phyloP scores from a whole-genome alignment of 148 eudicot species.

The Chenopodium berlandieri region DNA sequence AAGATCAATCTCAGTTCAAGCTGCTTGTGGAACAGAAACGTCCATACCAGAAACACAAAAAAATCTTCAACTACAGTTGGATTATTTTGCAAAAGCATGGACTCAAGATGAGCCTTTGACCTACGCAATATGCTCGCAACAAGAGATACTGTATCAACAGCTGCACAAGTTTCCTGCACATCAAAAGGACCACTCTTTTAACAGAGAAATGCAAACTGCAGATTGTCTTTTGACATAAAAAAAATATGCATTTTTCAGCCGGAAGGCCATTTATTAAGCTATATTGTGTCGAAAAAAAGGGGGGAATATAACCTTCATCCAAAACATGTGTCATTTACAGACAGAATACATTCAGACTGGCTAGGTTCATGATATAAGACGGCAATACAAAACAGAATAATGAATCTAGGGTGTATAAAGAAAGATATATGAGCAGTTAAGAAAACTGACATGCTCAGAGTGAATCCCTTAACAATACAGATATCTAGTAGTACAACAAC shows the following conservation, averaged over 20 bases:
- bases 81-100: slow-evolving; percentile 74
- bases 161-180: slow-evolving; percentile 92
- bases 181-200: slow-evolving; percentile 20
- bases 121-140: slow-evolving; percentile 83
- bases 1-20: slow-evolving; percentile 9
- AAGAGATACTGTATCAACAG: slow-evolving; percentile 76
- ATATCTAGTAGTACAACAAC: not conserved
- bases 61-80: slow-evolving; percentile 81
- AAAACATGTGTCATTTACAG: not conserved
- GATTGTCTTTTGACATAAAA: not conserved
- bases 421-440: not conserved
- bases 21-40: not conserved
- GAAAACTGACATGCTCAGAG: not conserved
- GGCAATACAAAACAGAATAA: not conserved
- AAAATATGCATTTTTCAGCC: not conserved
- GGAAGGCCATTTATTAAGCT: not conserved
- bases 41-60: slow-evolving; percentile 70
- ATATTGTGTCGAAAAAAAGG: not conserved
- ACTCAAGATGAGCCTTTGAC: slow-evolving; percentile 88
- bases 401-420: not conserved
- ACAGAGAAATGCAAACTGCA: slow-evolving; percentile 3
- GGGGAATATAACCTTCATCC: not conserved
- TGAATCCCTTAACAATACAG: not conserved
- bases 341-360: not conserved
- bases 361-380: not conserved